These are phyloP conservation scores for Clathrospora elynae DNA, from an alignment of 2,329 filamentous ascomycete genomes.

Conservation along the genomic window DNA sequence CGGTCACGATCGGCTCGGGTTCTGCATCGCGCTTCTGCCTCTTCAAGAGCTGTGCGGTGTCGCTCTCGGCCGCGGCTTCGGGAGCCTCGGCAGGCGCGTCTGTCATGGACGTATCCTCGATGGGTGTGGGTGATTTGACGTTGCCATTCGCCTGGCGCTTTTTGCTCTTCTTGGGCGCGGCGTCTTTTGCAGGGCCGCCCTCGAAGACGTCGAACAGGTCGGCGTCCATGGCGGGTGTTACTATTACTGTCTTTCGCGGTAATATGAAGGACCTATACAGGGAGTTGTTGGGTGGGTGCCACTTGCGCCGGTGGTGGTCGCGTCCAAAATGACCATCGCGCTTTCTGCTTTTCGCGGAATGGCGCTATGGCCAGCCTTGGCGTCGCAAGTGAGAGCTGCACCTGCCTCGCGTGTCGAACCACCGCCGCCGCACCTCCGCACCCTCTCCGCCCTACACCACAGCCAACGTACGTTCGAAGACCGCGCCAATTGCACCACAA, in stretches of 20 bases:
- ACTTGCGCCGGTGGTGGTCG: neutral
- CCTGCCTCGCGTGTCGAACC: slow-evolving; percentile 9
- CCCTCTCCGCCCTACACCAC: slow-evolving; percentile 34
- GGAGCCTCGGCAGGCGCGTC: slow-evolving; percentile 45
- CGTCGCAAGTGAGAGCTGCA: slow-evolving; percentile 2
- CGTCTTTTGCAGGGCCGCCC: slow-evolving; percentile 36
- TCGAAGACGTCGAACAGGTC: slow-evolving; percentile 55
- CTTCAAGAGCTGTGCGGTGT: slow-evolving; percentile 58
- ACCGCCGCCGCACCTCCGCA: slow-evolving; percentile 24
- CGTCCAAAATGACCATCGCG: no score
- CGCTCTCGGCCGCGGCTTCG: slow-evolving; percentile 37
- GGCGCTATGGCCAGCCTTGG: no score
- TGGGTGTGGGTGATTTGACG: slow-evolving; percentile 61
- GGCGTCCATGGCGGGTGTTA: slow-evolving; percentile 47
- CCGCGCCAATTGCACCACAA: slow-evolving; percentile 31
- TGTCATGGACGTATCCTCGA: slow-evolving; percentile 53
- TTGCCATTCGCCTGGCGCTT: slow-evolving; percentile 86
- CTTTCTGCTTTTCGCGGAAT: no score
- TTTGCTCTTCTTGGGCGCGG: slow-evolving; percentile 64
- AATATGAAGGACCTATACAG: slow-evolving; percentile 2
- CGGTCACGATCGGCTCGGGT: slow-evolving; percentile 81
- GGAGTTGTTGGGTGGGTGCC: slow-evolving; percentile 3
- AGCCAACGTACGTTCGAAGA: slow-evolving; percentile 35
- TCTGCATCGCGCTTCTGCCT: slow-evolving; percentile 68
- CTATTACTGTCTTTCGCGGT: slow-evolving; percentile 3